Evolutionary conservation across 2,329 filamentous ascomycete genomes (phyloP).

Genomic region (Sporothrix euskadiensis): DNA sequence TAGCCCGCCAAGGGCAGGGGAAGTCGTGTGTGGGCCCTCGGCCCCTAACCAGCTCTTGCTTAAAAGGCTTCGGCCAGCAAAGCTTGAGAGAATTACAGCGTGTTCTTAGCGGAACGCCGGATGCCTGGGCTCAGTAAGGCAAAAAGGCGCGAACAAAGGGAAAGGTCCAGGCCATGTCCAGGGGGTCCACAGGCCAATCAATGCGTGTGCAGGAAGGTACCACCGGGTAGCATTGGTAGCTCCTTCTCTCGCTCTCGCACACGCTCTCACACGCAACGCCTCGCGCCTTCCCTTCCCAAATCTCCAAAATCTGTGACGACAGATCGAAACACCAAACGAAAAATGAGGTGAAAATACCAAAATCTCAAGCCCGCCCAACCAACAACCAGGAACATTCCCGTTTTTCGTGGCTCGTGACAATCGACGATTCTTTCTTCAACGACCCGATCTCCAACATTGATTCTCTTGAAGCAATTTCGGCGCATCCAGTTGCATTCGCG

Average conservation of each 20-base stretch:
- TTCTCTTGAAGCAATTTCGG: not conserved
- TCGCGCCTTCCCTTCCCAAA: slow-evolving; percentile 9
- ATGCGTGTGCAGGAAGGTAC: not conserved
- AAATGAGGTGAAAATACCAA: not conserved
- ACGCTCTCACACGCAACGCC: not conserved
- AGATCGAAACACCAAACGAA: slow-evolving; percentile 7
- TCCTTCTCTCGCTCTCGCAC: not conserved
- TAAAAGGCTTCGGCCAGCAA: too few species aligned
- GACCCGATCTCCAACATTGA: not conserved
- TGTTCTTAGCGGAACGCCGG: slow-evolving; percentile 12
- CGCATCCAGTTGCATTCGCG: not conserved
- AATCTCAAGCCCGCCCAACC: not conserved
- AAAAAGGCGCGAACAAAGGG: not conserved
- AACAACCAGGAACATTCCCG: not conserved
- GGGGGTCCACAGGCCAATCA: not conserved
- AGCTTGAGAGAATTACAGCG: not conserved
- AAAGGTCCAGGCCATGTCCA: not conserved
- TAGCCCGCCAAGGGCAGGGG: too few species aligned
- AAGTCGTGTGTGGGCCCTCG: too few species aligned
- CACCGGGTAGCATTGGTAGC: not conserved
- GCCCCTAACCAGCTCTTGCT: not conserved
- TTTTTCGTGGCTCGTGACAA: not conserved
- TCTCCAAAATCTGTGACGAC: slow-evolving; percentile 17
- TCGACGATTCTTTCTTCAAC: not conserved
- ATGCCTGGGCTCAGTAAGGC: slow-evolving; percentile 16